phyloP scores from a whole-genome alignment of 331 rosid species.

The Acacia pycnantha region DNA sequence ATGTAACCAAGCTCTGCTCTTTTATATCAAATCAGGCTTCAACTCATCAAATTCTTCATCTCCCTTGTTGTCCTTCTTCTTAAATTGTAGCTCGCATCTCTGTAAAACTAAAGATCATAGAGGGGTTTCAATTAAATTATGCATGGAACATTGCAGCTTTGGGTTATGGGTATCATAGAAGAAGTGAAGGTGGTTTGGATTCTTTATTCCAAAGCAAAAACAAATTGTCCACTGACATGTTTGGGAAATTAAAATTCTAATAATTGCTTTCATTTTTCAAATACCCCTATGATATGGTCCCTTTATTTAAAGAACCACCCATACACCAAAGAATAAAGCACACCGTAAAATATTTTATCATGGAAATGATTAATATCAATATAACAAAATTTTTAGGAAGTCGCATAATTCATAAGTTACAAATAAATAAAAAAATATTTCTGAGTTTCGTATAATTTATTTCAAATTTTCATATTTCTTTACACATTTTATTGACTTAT shows the following conservation, averaged over 20 bases:
- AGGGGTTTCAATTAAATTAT: background rate
- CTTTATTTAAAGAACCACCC: background rate
- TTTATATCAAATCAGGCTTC: conserved; percentile 32
- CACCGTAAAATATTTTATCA: background rate
- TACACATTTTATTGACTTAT: no score
- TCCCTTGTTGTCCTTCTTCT: conserved; percentile 6
- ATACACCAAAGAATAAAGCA: background rate
- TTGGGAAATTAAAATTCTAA: conserved; percentile 8
- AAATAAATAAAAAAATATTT: no score
- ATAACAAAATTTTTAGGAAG: no score
- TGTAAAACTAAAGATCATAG: background rate
- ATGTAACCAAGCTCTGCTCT: conserved; percentile 40
- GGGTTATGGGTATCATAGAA: background rate
- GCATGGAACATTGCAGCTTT: background rate
- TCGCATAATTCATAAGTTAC: background rate
- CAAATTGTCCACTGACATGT: background rate
- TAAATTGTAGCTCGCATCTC: background rate
- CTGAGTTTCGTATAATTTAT: no score
- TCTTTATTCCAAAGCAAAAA: conserved; percentile 5
- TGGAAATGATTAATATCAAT: background rate
- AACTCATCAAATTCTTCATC: conserved; percentile 21
- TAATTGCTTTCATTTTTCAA: conserved; percentile 8
- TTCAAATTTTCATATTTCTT: no score
- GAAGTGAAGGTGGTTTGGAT: conserved; percentile 1
- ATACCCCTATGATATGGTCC: conserved; percentile 13